These are phyloP conservation scores for Trichoderma brevicompactum DNA, from an alignment of 2,329 filamentous ascomycete genomes.

Conservation along the genomic window DNA sequence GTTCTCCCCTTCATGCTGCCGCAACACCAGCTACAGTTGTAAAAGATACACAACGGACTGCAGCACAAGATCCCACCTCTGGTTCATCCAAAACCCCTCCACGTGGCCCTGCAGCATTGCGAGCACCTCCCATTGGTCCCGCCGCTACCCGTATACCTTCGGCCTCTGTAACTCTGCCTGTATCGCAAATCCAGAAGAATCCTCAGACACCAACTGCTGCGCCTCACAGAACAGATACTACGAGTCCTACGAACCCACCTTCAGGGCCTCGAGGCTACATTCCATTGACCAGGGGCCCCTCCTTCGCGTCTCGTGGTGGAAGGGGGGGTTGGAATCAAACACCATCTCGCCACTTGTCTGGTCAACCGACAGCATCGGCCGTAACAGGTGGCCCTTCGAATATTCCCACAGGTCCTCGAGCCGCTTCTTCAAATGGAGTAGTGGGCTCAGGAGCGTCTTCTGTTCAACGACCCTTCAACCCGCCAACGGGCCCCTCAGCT, in stretches of 20 bases:
- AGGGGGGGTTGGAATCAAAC: constrained; percentile 51
- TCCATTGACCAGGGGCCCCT: constrained; percentile 51
- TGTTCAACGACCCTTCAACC: constrained; percentile 57
- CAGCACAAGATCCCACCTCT: constrained; percentile 38
- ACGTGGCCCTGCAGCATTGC: constrained; percentile 58
- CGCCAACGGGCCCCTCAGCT: constrained; percentile 59
- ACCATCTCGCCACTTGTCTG: constrained; percentile 41
- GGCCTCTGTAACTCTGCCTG: constrained; percentile 44
- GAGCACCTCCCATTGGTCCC: constrained; percentile 54
- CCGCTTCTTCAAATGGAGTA: constrained; percentile 39
- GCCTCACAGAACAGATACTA: constrained; percentile 45
- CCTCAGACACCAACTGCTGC: constrained; percentile 42
- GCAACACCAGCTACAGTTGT: constrained; percentile 34
- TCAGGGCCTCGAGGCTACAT: constrained; percentile 61
- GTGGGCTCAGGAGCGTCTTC: constrained; percentile 47
- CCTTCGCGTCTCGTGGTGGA: constrained; percentile 45
- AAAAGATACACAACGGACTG: constrained; percentile 39
- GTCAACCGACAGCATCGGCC: constrained; percentile 46
- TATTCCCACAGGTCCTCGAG: constrained; percentile 56
- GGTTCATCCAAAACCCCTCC: constrained; percentile 53
- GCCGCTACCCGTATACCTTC: constrained; percentile 46
- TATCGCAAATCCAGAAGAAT: constrained; percentile 42
- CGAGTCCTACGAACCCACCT: constrained; percentile 56
- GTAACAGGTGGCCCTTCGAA: constrained; percentile 45
- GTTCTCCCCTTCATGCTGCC: constrained; percentile 40